Conservation (phyloP, 2,329 filamentous ascomycete species). For the Tricladium varicosporioides region DNA sequence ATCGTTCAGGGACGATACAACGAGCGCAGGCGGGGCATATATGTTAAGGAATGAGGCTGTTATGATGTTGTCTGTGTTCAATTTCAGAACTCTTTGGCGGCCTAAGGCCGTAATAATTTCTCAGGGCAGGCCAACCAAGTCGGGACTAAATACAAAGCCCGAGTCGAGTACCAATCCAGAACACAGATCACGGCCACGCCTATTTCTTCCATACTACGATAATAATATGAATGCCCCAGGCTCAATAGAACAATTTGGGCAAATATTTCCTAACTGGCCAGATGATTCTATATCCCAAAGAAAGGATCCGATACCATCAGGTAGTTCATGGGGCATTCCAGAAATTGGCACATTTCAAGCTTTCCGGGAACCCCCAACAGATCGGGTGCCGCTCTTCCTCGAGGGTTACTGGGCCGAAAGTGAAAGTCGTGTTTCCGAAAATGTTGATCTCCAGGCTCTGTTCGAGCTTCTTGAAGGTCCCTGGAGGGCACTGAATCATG, state of each 20-base stretch:
- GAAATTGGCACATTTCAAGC: conserved; percentile 1
- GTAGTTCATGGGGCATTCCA: conserved; percentile 1
- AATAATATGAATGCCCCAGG: background rate
- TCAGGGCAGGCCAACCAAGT: background rate
- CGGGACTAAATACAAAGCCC: too few relatives aligned
- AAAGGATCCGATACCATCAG: background rate
- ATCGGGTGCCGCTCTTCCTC: background rate
- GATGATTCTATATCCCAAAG: background rate
- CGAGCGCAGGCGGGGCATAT: too few relatives aligned
- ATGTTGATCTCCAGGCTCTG: background rate
- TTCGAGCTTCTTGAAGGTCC: background rate
- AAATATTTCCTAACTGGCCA: conserved; percentile 1
- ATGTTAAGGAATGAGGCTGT: too few relatives aligned
- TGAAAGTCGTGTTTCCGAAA: background rate
- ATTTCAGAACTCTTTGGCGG: background rate
- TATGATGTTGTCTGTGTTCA: background rate
- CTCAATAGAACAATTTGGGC: background rate
- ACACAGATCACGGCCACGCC: background rate
- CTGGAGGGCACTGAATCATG: conserved; percentile 1
- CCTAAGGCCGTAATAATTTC: background rate
- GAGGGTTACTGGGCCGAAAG: conserved; percentile 1
- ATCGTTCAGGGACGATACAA: too few relatives aligned
- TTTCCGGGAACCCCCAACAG: background rate
- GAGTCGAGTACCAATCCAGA: background rate
- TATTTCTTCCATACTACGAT: background rate